Base-by-base conservation (phyloP, 2,329 filamentous ascomycete species). In the Proliferodiscus dingleyae region DNA sequence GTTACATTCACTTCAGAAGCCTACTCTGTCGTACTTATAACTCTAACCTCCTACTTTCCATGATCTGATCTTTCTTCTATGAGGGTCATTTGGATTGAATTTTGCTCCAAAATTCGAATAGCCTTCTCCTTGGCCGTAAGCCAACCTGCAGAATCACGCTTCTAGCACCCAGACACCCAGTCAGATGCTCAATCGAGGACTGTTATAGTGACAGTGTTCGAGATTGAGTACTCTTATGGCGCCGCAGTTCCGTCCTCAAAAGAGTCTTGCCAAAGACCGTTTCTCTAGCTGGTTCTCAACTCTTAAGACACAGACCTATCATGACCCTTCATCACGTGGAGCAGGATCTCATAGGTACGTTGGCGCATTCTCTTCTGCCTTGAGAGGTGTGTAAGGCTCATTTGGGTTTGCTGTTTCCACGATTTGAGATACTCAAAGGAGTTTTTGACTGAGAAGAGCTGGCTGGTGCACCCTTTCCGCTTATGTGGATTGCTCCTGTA, bases 221-320 rank as follows among this genome's bases (percentile, higher is more conserved):
- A n/a, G n/a, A n/a, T n/a, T n/a, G n/a, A n/a, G n/a, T n/a, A n/a
- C n/a, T n/a, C 41, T 34, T 15, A 61, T 59, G 56, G 56, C 59
- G 36, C 60, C 53, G 15, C 43, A 55, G 28, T 37, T 52, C 16
- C 59, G 68, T 13, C 68, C 68, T 45, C 68, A 80, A 45, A 74
- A 78, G 45, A 75, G 75, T 52, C 66, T 86, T n/a, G 67, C 80
- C 19, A 89, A 87, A 63, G 81, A 88, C 41, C 74, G 77, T 44
- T 88, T 94, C 60, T 70, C 81, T 2, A 65, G 68, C 29, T 75
- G 83, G 51, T 89, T 94, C 64, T 72, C 74, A 18, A 74, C 72
- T 24, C 72, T 87, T 36, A 85, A 86, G 63, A 85, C 82, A 18
- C 82, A 87, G 57, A 73, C 77, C 15, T 93, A 93, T 67, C 74